Base-by-base conservation (phyloP, 2,329 filamentous ascomycete genomes). In the Arthrobotrys conoides region DNA sequence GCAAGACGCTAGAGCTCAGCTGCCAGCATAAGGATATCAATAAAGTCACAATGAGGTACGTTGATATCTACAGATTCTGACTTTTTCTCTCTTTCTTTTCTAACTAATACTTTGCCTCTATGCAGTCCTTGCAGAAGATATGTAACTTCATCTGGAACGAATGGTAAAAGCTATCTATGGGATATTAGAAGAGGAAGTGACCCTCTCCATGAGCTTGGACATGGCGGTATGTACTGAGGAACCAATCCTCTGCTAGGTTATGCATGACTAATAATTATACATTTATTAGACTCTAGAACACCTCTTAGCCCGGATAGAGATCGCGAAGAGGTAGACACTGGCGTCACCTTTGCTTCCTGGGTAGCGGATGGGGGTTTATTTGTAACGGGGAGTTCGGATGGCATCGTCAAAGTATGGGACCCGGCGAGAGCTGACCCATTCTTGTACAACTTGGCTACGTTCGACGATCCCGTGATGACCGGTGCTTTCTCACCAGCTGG, bases 361-460 rank as follows among this genome's bases (percentile, higher is more conserved):
- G 59, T 38, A 38, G 66, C 64, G 27, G 49, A 75, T 55, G 79
- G 76, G 3, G 67, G 72, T 8, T 41, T 72, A 33, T 53, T 72
- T 30, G 71, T 72, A 30, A 82, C 82, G 22, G 82, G 81, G 38
- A 73, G 80, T 46, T 81, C 80, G 44, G 81, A 82, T 67, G 82
- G 82, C 3, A 46, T 80, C 1, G 76, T 82, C 1, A 82, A 82
- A 63, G 77, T 82, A n/a, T 82, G 82, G 82, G 82, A 82, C 46
- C 66, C 81, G 30, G 64, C 61, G 30, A 63, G 76, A 63, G 79
- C 70, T 27, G 69, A 80, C 14, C 77, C 82, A 1, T 82, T 82
- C 49, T 24, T 82, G 16, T 68, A 71, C 22, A 71, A 82, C 59
- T 78, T 82, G n/a, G 80, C 80, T 10, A 76, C 66, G 16, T 78